Evolutionary conservation across 1,284 basidiomycete genomes (phyloP).

Genomic region (Coniferiporia sulphurascens): DNA sequence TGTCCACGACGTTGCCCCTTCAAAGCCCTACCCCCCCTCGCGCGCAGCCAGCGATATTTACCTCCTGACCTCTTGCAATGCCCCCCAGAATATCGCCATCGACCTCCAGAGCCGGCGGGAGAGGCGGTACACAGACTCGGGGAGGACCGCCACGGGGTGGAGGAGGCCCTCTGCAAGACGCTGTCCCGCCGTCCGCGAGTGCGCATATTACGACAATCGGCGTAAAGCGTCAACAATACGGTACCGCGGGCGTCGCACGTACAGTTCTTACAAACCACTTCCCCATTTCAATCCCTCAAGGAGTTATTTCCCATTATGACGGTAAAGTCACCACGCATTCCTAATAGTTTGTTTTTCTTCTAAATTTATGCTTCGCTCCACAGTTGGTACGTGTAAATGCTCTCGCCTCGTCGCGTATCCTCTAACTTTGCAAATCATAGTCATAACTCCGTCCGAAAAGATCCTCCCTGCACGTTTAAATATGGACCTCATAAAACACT

Average conservation of each 20-base stretch:
- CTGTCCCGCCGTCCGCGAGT: slow-evolving; percentile 17
- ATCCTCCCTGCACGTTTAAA: slow-evolving; percentile 59
- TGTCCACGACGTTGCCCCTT: no score
- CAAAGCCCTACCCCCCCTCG: no score
- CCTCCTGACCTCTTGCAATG: slow-evolving; percentile 25
- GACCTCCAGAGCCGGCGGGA: slow-evolving; percentile 15
- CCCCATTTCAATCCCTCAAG: slow-evolving; percentile 49
- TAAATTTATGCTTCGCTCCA: background rate
- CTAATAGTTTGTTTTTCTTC: slow-evolving; percentile 9
- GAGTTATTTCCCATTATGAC: slow-evolving; percentile 69
- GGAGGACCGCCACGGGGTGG: slow-evolving; percentile 25
- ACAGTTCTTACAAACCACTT: slow-evolving; percentile 66
- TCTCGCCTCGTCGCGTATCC: slow-evolving; percentile 13
- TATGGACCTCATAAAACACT: slow-evolving; percentile 55
- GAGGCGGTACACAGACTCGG: slow-evolving; percentile 9
- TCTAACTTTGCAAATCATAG: slow-evolving; percentile 28
- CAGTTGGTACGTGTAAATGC: slow-evolving; percentile 50
- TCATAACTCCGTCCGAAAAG: slow-evolving; percentile 63
- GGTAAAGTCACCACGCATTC: slow-evolving; percentile 36
- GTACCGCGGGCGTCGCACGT: slow-evolving; percentile 46
- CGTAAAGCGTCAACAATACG: slow-evolving; percentile 59
- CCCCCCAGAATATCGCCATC: slow-evolving; percentile 33
- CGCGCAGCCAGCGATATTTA: no score
- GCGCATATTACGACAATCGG: slow-evolving; percentile 52
- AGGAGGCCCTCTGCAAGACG: slow-evolving; percentile 21